These are phyloP conservation scores for Hylodesmum podocarpum DNA, from an alignment of 306 rosid genomes.

Conservation along the genomic window DNA sequence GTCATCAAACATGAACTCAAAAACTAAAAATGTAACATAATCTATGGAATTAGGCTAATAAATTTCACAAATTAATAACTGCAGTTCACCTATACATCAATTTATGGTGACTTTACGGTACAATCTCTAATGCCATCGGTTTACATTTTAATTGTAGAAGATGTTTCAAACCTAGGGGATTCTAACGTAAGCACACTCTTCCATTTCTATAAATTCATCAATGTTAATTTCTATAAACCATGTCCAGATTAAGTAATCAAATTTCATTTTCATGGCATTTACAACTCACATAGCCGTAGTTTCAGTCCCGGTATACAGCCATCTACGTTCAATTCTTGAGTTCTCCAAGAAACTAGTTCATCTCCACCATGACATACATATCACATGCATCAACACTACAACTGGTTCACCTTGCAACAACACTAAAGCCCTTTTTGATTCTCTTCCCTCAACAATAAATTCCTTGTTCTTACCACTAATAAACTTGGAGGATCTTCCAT, in stretches of 20 bases:
- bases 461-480: conserved; percentile 33
- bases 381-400: conserved; percentile 44
- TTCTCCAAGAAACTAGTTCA: conserved; percentile 26
- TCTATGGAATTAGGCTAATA: not conserved
- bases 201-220: conserved; percentile 1
- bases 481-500: not conserved
- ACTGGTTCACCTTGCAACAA: conserved; percentile 24
- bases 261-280: conserved; percentile 18
- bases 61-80: not conserved
- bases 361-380: conserved; percentile 19
- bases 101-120: not conserved
- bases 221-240: not conserved
- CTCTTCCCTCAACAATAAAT: conserved; percentile 33
- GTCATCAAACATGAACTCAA: not conserved
- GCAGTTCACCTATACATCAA: not conserved
- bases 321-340: conserved; percentile 35
- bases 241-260: not conserved
- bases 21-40: not conserved
- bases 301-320: conserved; percentile 41
- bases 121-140: not conserved
- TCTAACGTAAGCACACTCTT: not conserved
- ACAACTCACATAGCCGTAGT: conserved; percentile 37
- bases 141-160: not conserved
- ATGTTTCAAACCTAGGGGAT: not conserved
- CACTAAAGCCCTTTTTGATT: conserved; percentile 26